Conservation (phyloP, 768 basidiomycete genomes). For the Serendipita indica region DNA sequence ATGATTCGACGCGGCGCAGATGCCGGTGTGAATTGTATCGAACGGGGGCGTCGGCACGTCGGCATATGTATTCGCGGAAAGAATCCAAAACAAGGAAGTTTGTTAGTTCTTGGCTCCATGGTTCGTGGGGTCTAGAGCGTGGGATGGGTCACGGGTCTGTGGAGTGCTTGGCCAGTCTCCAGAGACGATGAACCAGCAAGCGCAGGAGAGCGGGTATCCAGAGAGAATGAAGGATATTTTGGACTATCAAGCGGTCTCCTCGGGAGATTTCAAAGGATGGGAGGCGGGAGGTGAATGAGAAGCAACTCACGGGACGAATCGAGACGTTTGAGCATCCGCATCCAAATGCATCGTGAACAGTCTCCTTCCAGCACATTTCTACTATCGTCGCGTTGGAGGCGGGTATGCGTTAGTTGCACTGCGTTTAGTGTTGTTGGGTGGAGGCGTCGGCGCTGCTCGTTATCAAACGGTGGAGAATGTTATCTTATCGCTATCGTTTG, state of each 20-base stretch:
- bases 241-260: not conserved
- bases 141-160: not conserved
- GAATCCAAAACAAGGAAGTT: too few species aligned
- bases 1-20: not conserved
- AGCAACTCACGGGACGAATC: conserved; percentile 4
- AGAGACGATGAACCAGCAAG: not conserved
- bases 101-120: too few species aligned
- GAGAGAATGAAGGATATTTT: not conserved
- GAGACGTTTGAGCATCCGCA: not conserved
- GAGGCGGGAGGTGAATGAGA: not conserved
- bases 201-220: not conserved
- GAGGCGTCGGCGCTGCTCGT: too few species aligned
- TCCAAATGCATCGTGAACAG: not conserved
- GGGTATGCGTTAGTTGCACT: too few species aligned
- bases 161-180: not conserved
- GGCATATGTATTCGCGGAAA: not conserved
- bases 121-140: not conserved
- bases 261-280: too few species aligned
- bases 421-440: too few species aligned
- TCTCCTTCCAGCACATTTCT: not conserved
- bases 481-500: too few species aligned
- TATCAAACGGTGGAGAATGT: too few species aligned
- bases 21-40: not conserved
- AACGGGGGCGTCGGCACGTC: not conserved
- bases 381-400: too few species aligned